These are phyloP conservation scores for Escallonia herrerae DNA, from an alignment of 129 eudicot species.

Conservation along the genomic window DNA sequence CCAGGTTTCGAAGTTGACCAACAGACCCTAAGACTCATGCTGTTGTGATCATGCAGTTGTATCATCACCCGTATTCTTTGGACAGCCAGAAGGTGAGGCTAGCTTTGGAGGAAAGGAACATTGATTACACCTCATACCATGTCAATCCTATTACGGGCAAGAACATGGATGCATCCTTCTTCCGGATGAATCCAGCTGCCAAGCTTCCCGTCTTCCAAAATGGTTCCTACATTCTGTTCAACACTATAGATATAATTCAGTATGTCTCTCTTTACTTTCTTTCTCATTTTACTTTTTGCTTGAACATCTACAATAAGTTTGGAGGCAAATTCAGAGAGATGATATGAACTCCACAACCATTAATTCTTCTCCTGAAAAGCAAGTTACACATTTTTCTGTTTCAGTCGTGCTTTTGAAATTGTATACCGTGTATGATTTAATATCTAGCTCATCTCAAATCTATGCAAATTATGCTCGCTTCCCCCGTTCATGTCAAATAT, in stretches of 20 bases:
- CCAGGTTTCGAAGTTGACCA: constrained; percentile 10
- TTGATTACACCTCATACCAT: constrained; percentile 89
- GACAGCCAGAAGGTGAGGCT: constrained; percentile 97
- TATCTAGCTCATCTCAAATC: no score
- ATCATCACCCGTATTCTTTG: constrained; percentile 83
- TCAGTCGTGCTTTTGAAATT: no score
- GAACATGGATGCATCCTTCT: constrained; percentile 66
- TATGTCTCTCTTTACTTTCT: constrained; percentile 27
- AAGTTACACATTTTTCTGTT: no score
- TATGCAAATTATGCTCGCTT: no score
- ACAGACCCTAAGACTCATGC: constrained; percentile 2
- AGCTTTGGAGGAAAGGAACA: constrained; percentile 70
- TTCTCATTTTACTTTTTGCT: not conserved
- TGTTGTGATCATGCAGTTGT: constrained; percentile 62
- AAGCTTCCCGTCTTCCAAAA: constrained; percentile 86
- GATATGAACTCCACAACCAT: no score
- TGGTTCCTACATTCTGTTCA: constrained; percentile 65
- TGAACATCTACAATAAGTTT: not conserved
- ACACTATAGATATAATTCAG: constrained; percentile 83
- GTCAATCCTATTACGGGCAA: constrained; percentile 85
- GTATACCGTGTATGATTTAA: no score
- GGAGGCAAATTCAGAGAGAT: not conserved
- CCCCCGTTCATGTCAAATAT: no score
- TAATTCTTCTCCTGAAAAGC: no score
- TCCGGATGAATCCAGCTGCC: constrained; percentile 80